Percentiles rank a stretch among this genome's conserved stretches.
Evolutionary conservation across 2,329 filamentous ascomycete genomes (phyloP).

Genomic region (Cytospora leucostoma): DNA sequence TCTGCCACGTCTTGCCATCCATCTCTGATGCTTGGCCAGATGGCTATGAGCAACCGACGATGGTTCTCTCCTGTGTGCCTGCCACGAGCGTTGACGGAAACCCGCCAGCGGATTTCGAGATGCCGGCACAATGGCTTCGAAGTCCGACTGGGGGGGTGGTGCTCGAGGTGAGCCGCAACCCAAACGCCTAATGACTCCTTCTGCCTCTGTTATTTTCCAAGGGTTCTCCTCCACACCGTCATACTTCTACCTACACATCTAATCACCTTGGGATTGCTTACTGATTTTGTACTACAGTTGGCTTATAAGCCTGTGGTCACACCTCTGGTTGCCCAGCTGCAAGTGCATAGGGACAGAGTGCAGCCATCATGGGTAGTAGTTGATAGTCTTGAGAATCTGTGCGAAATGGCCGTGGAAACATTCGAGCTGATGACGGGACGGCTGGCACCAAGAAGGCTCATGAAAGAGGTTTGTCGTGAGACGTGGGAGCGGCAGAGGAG

Average conservation of each 20-base stretch:
- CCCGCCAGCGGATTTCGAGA: slow-evolving; percentile 66
- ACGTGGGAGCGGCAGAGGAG: slow-evolving; percentile 44
- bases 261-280: neutral
- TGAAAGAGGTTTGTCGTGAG: slow-evolving; percentile 60
- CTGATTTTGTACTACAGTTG: slow-evolving; percentile 41
- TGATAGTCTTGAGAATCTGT: slow-evolving; percentile 70
- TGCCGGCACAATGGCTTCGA: slow-evolving; percentile 68
- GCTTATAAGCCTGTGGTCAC: slow-evolving; percentile 73
- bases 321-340: slow-evolving; percentile 67
- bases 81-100: slow-evolving; percentile 62
- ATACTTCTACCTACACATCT: neutral
- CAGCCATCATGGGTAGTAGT: slow-evolving; percentile 68
- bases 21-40: slow-evolving; percentile 64
- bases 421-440: slow-evolving; percentile 77
- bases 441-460: slow-evolving; percentile 66
- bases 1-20: slow-evolving; percentile 59
- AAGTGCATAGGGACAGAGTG: slow-evolving; percentile 48
- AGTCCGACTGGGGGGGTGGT: slow-evolving; percentile 74
- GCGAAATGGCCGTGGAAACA: slow-evolving; percentile 74
- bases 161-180: slow-evolving; percentile 52
- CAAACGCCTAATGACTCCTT: neutral
- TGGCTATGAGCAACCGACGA: slow-evolving; percentile 63
- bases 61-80: slow-evolving; percentile 72
- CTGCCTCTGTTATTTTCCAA: neutral
- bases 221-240: neutral